phyloP scores from a whole-genome alignment of 192 early-diverging fungal genomes.

The Geranomyces michiganensis region DNA sequence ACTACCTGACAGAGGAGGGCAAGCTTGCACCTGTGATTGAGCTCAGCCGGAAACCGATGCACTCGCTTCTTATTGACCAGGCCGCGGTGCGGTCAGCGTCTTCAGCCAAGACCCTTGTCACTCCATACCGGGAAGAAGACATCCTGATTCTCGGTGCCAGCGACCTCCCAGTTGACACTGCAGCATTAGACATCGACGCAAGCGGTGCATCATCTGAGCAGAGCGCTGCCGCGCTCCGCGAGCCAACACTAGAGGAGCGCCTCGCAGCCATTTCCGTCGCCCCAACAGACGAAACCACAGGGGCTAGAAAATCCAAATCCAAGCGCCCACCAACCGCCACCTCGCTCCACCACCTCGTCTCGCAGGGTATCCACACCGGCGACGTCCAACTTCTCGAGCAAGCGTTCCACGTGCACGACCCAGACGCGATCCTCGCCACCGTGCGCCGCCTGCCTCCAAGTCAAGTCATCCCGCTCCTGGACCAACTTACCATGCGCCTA shows the following conservation, averaged over 20 bases:
- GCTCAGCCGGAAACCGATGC: slow-evolving; percentile 16
- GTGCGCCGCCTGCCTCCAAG: slow-evolving; percentile 41
- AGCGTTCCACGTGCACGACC: slow-evolving; percentile 38
- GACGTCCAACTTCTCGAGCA: slow-evolving; percentile 49
- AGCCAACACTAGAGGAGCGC: slow-evolving; percentile 51
- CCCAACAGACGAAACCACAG: slow-evolving; percentile 6
- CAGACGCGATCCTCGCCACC: slow-evolving; percentile 44
- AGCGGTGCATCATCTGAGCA: neutral
- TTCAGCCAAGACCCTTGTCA: neutral
- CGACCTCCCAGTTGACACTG: slow-evolving; percentile 26
- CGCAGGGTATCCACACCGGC: slow-evolving; percentile 46
- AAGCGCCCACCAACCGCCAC: slow-evolving; percentile 38
- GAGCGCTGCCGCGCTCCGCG: slow-evolving; percentile 18
- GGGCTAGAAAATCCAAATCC: slow-evolving; percentile 9
- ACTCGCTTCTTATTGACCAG: slow-evolving; percentile 13
- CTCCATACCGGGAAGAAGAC: neutral
- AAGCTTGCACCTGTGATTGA: neutral
- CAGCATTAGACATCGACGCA: neutral
- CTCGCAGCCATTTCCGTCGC: slow-evolving; percentile 35
- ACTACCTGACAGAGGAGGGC: slow-evolving; percentile 27
- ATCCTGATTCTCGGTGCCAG: slow-evolving; percentile 22
- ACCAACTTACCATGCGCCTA: slow-evolving; percentile 38
- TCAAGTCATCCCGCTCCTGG: slow-evolving; percentile 47
- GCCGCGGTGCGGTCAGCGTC: slow-evolving; percentile 4
- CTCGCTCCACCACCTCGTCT: slow-evolving; percentile 46